Conservation (phyloP, 139 green algal genomes). For the Chlorella ohadii region DNA sequence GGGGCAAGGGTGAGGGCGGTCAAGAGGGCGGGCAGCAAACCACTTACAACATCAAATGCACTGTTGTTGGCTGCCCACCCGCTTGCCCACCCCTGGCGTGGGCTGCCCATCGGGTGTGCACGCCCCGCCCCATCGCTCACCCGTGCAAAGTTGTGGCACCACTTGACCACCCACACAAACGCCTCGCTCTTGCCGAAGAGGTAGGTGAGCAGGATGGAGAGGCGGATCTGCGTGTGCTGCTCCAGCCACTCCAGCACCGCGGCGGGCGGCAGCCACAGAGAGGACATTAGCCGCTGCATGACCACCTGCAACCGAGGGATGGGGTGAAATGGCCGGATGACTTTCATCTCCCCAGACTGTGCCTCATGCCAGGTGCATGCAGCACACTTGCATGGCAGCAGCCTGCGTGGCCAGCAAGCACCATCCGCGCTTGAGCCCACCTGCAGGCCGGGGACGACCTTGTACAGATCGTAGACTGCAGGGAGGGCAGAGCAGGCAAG, state of each 20-base stretch:
- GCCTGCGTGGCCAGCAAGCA: background rate
- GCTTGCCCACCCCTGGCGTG: no score
- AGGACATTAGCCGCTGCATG: slow-evolving; percentile 36
- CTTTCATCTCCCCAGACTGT: no score
- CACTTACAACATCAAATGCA: no score
- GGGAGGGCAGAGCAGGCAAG: background rate
- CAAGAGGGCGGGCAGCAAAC: no score
- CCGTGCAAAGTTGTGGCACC: slow-evolving; percentile 37
- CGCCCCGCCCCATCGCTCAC: background rate
- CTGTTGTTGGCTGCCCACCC: no score
- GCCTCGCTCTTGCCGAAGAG: slow-evolving; percentile 80
- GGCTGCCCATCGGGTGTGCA: background rate
- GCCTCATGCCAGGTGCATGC: background rate
- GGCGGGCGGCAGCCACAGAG: slow-evolving; percentile 61
- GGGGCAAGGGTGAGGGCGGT: background rate
- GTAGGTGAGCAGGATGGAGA: slow-evolving; percentile 90
- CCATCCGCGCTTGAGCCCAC: background rate
- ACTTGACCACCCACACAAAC: slow-evolving; percentile 60
- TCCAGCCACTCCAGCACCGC: slow-evolving; percentile 85
- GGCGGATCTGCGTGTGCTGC: slow-evolving; percentile 65
- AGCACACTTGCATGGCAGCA: background rate
- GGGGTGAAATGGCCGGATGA: no score
- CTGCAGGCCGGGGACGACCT: slow-evolving; percentile 80
- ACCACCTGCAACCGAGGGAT: slow-evolving; percentile 42
- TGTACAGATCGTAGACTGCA: slow-evolving; percentile 79